Base-by-base conservation (phyloP, 148 eudicot genomes). In the Spergularia bocconei region DNA sequence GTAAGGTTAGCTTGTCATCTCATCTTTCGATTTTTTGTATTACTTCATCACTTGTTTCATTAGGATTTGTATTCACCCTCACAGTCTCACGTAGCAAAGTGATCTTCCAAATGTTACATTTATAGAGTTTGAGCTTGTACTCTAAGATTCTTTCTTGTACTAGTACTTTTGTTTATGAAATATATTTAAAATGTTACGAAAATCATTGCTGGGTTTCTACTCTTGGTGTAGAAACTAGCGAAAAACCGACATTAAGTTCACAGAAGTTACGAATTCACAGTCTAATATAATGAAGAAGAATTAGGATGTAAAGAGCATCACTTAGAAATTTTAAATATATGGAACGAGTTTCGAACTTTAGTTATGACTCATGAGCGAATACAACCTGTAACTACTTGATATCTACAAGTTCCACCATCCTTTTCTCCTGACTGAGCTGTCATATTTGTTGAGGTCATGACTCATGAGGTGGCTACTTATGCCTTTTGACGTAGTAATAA, bases 1-100 rank as follows among this genome's bases (percentile, higher is more conserved):
- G 72, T 67, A 58, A 76, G 75, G 77, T 52, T 56, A 79, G 73
- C 59, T 66, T 67, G 44, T 59, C 71, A 33, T 51, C 54, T 56
- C 41, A 20, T 50, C 71, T 56, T 70, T 56, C 13, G 13, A 44
- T 70, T 69, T 29, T 52, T 63, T 75, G 63, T 62, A 61, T 56
- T 75, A 44, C 44, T 75, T 41, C 21, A 58, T n/a, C 44, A 36
- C 62, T 77, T 70, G 64, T 55, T 59, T 56, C 61, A 20, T 60
- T 76, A 67, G 69, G 76, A 16, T 52, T 67, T 67, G 16, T 64
- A 39, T 69, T 44, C 48, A 70, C 71, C 53, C 55, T 70, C 36
- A 11, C 36, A 41, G 59, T 68, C 55, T 70, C 36, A 11, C 23
- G 59, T 68, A 62, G 19, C 17, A 36, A 63, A 63, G 38, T 33